phyloP scores from a whole-genome alignment of 2,329 filamentous ascomycete species.

The Phoma sp. region DNA sequence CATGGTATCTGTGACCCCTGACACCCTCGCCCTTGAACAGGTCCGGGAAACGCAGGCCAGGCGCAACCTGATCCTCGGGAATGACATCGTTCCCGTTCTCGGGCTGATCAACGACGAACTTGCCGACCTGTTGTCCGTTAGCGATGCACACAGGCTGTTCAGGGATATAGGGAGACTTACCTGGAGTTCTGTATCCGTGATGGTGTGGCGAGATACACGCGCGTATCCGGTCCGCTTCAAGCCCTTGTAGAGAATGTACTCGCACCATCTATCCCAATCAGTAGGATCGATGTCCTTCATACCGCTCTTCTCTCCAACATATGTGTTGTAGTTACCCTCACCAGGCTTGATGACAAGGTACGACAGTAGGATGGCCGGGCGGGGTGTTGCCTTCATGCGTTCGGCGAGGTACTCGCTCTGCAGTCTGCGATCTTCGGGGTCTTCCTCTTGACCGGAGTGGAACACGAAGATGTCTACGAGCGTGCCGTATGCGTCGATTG shows the following conservation, averaged over 20 bases:
- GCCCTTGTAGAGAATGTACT: conserved; percentile 96
- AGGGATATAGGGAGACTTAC: conserved; percentile 53
- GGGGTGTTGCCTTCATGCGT: conserved; percentile 82
- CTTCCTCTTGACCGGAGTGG: conserved; percentile 98
- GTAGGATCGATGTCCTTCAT: conserved; percentile 94
- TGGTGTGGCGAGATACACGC: conserved; percentile 83
- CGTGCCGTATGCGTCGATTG: conserved; percentile 88
- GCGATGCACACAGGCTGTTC: neutral
- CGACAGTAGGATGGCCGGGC: conserved; percentile 84
- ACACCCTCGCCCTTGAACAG: conserved; percentile 87
- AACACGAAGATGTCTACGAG: conserved; percentile 95
- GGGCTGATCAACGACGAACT: conserved; percentile 83
- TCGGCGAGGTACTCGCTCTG: conserved; percentile 86
- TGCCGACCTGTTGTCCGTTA: conserved; percentile 68
- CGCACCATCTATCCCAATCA: conserved; percentile 98
- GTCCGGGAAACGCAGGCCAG: conserved; percentile 81
- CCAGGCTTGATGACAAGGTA: conserved; percentile 92
- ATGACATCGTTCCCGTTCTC: conserved; percentile 72
- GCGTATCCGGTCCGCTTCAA: conserved; percentile 88
- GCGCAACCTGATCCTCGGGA: conserved; percentile 75
- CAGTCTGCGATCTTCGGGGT: conserved; percentile 86
- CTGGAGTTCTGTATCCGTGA: conserved; percentile 97
- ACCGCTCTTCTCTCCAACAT: conserved; percentile 82
- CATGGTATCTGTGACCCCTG: conserved; percentile 89
- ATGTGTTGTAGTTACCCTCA: conserved; percentile 96